phyloP scores from a whole-genome alignment of 331 rosid genomes.

The Spiraea crenata region DNA sequence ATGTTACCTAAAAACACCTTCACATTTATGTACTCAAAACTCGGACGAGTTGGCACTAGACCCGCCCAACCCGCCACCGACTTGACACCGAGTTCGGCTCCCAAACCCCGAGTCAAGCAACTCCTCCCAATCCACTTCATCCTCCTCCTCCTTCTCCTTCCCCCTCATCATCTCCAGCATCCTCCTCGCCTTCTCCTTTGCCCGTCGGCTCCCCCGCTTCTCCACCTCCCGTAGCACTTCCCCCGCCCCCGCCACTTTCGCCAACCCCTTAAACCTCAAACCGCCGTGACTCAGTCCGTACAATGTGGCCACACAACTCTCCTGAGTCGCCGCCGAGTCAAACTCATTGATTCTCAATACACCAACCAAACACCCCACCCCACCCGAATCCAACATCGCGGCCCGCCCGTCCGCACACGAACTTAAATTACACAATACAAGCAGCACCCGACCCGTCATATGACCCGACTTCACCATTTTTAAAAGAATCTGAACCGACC shows the following conservation, averaged over 20 bases:
- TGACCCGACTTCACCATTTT: slow-evolving; percentile 61
- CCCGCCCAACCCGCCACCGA: slow-evolving; percentile 15
- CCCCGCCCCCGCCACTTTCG: slow-evolving; percentile 44
- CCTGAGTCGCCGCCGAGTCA: slow-evolving; percentile 38
- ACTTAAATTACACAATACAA: slow-evolving; percentile 53
- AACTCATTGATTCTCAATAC: slow-evolving; percentile 26
- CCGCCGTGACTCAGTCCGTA: slow-evolving; percentile 69
- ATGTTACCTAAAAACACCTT: not conserved
- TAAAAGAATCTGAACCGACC: slow-evolving; percentile 52
- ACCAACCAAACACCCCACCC: slow-evolving; percentile 57
- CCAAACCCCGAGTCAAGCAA: slow-evolving; percentile 58
- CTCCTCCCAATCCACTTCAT: slow-evolving; percentile 73
- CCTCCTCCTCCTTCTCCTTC: slow-evolving; percentile 56
- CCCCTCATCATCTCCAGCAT: slow-evolving; percentile 55
- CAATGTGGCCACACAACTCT: slow-evolving; percentile 59
- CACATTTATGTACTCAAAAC: slow-evolving; percentile 40
- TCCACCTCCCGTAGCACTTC: slow-evolving; percentile 58
- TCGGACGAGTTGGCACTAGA: slow-evolving; percentile 41
- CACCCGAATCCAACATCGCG: slow-evolving; percentile 73
- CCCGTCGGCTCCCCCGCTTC: slow-evolving; percentile 45
- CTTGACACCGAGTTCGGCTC: slow-evolving; percentile 28
- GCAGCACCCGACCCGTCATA: slow-evolving; percentile 49
- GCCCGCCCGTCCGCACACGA: slow-evolving; percentile 65
- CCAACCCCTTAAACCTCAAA: slow-evolving; percentile 75
- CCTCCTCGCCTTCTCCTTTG: slow-evolving; percentile 50